Evolutionary conservation across 805 yeast species (phyloP).

Genomic region (Starmerella riodocensis): DNA sequence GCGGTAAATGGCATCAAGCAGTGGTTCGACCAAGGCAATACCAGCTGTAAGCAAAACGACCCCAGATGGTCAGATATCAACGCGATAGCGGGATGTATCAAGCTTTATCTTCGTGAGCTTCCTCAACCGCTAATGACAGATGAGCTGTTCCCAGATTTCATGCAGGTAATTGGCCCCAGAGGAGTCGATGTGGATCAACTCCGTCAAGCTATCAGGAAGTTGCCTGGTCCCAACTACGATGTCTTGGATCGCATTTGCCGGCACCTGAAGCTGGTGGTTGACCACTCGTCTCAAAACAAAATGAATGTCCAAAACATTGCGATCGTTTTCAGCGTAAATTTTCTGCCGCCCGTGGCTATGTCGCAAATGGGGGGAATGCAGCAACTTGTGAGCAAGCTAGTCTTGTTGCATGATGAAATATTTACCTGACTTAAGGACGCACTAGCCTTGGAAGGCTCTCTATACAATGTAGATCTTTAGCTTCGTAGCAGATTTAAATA

Average conservation of each 20-base stretch:
- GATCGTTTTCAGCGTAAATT: conserved; percentile 68
- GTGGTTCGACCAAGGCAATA: conserved; percentile 40
- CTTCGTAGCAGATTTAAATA: no score
- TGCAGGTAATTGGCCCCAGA: conserved; percentile 24
- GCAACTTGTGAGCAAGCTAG: conserved; percentile 38
- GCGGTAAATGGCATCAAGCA: conserved; percentile 41
- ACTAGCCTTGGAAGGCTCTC: no score
- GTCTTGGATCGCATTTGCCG: conserved; percentile 51
- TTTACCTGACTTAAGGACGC: no score
- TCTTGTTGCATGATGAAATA: conserved; percentile 26
- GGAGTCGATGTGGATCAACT: conserved; percentile 22
- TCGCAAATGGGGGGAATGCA: conserved; percentile 43
- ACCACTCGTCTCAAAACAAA: conserved; percentile 53
- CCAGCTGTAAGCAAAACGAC: conserved; percentile 29
- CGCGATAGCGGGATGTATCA: conserved; percentile 78
- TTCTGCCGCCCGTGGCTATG: conserved; percentile 36
- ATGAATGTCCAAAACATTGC: conserved; percentile 87
- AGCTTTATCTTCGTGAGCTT: conserved; percentile 67
- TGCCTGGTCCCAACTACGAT: conserved; percentile 57
- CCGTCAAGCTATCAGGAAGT: conserved; percentile 26
- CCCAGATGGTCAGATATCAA: conserved; percentile 66
- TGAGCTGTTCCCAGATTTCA: conserved; percentile 46
- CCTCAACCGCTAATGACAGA: conserved; percentile 73
- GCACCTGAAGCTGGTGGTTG: conserved; percentile 59
- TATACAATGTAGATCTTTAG: no score